These are phyloP conservation scores for Lyophyllum shimeji DNA, from an alignment of 768 basidiomycete species.

Conservation along the genomic window DNA sequence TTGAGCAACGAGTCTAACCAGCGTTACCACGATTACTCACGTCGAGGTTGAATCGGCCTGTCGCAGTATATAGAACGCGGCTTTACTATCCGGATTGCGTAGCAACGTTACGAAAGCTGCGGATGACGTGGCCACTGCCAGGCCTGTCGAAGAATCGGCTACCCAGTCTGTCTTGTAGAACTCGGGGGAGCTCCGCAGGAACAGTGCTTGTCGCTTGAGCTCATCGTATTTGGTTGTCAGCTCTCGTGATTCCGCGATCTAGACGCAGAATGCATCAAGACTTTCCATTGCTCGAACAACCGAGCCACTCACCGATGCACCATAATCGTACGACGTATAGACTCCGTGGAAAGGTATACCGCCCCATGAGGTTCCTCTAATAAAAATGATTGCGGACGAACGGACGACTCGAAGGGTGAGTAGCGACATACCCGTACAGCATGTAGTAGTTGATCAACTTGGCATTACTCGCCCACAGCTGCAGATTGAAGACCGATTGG, in stretches of 20 bases:
- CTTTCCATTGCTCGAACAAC: neutral
- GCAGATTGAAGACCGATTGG: constrained; percentile 75
- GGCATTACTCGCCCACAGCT: constrained; percentile 79
- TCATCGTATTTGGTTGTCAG: constrained; percentile 72
- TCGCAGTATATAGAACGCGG: constrained; percentile 70
- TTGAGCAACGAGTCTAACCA: neutral
- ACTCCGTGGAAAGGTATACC: constrained; percentile 78
- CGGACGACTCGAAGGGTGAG: neutral
- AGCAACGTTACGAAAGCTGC: constrained; percentile 61
- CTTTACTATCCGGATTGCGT: constrained; percentile 62
- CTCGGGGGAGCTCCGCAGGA: constrained; percentile 75
- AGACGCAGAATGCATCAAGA: neutral
- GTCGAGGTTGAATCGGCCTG: constrained; percentile 67
- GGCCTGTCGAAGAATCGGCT: constrained; percentile 56
- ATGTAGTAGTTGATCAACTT: constrained; percentile 87
- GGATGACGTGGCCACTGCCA: constrained; percentile 37
- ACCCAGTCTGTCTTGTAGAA: constrained; percentile 81
- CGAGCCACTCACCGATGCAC: constrained; percentile 43
- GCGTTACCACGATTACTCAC: constrained; percentile 35
- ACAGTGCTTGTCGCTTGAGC: constrained; percentile 74
- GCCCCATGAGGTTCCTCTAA: constrained; percentile 85
- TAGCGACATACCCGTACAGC: constrained; percentile 64
- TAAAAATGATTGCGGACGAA: neutral
- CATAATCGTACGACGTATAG: constrained; percentile 83
- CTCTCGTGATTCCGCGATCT: constrained; percentile 66